These are phyloP conservation scores for Sporothrix sp. DNA, from an alignment of 2,329 filamentous ascomycete genomes.

Conservation along the genomic window DNA sequence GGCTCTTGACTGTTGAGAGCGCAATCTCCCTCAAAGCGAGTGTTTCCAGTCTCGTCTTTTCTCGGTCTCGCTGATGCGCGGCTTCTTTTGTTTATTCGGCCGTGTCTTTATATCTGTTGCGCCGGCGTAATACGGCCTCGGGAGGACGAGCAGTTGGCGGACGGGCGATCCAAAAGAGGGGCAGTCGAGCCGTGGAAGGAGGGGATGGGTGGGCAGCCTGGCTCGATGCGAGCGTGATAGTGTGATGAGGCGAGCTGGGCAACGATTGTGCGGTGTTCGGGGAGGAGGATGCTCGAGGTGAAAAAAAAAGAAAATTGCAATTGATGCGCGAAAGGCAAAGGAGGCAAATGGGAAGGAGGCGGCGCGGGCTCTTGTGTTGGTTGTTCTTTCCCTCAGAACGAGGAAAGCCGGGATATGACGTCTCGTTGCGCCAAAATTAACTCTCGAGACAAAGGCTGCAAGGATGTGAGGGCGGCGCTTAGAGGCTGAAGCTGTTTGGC, in stretches of 20 bases:
- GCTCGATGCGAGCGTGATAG: slow-evolving; percentile 3
- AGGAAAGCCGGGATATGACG: background rate
- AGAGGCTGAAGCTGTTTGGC: slow-evolving; percentile 16
- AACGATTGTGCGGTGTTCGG: background rate
- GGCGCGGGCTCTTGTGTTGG: background rate
- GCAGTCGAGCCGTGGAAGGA: background rate
- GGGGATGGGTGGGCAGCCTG: background rate
- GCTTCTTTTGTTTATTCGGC: background rate
- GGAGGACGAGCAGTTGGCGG: background rate
- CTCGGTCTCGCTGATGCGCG: no score
- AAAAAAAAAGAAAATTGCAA: background rate
- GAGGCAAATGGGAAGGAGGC: background rate
- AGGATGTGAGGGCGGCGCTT: slow-evolving; percentile 14
- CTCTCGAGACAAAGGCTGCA: background rate
- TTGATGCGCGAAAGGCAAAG: background rate
- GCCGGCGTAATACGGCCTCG: background rate
- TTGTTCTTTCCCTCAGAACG: background rate
- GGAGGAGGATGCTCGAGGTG: no score
- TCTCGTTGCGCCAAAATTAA: slow-evolving; percentile 9
- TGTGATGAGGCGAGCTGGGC: background rate
- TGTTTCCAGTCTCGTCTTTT: no score
- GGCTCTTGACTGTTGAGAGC: no score
- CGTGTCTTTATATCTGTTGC: background rate
- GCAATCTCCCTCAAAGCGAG: no score
- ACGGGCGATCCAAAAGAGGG: background rate